Evolutionary conservation across 768 basidiomycete species (phyloP), one percentile per base, ranked within the genome.

Genomic region (Ephemerocybe angulata): DNA sequence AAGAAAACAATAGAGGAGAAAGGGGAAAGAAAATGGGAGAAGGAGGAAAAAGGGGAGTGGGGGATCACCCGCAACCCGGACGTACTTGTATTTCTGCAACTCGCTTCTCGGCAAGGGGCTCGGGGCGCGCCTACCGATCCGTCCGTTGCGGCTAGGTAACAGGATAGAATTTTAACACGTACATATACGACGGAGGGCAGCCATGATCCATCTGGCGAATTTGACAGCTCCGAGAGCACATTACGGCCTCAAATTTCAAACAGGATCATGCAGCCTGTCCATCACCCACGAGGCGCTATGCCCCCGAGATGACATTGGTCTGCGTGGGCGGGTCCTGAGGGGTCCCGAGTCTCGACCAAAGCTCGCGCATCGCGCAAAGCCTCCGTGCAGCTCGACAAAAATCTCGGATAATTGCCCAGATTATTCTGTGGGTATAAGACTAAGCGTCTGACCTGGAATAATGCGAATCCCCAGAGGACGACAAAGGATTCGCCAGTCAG

Each of bases 31-130:
- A 40, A 52, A 62, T 46, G 55, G 52, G 48, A 57, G 42, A 50
- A 49, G 58, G 55, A 49, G 52, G 50, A 55, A 53, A 58, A 42
- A 50, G 50, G 21, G 43, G 54, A 50, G 43, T 24, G 25, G 43
- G 52, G 56, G 40, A 42, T 48, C 60, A 56, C 57, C 35, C 51
- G 56, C 33, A 51, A 31, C 33, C 55, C 31, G 17, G 44, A 53
- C 41, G 40, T 50, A 65, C 61, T 54, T 54, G 56, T 44, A 59
- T 25, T 29, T 37, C 61, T 58, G 58, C 60, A 55, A 54, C 58
- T 63, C 60, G 58, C 58, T 64, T 60, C 57, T 63, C 58, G 62
- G 61, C 58, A 62, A 64, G 60, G 58, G 57, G 58, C 59, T 62
- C 64, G 60, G 63, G 58, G 56, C 41, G 35, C 46, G 50, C n/a